Evolutionary conservation across 2,329 filamentous ascomycete genomes (phyloP).

Genomic region (Cladosporium sp.): DNA sequence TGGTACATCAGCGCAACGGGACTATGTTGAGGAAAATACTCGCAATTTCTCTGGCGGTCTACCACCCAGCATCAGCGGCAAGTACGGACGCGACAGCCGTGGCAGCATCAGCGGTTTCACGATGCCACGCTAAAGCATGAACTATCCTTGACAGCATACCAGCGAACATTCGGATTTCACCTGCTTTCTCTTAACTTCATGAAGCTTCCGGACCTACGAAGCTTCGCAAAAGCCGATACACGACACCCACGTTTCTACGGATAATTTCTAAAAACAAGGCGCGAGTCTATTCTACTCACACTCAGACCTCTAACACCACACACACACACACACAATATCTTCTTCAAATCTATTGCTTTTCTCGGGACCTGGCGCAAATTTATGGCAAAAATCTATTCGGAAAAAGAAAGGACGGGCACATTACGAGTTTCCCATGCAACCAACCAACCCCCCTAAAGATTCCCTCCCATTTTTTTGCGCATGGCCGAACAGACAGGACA

Average conservation of each 20-base stretch:
- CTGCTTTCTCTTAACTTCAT: background rate
- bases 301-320: background rate
- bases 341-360: background rate
- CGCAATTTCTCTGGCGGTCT: slow-evolving; percentile 31
- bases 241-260: background rate
- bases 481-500: slow-evolving; percentile 7
- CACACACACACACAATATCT: background rate
- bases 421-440: background rate
- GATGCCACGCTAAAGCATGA: background rate
- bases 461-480: background rate
- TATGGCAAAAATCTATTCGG: background rate
- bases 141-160: background rate
- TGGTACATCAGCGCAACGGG: background rate
- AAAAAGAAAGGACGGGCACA: background rate
- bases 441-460: background rate
- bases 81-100: slow-evolving; percentile 27
- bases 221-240: slow-evolving; percentile 3
- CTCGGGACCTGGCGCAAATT: background rate
- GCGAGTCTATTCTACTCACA: background rate
- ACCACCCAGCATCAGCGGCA: slow-evolving; percentile 30
- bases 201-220: background rate
- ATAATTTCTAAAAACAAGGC: background rate
- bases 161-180: background rate
- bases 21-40: slow-evolving; percentile 22
- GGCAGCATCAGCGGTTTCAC: slow-evolving; percentile 23